Percentiles rank a stretch among this genome's conserved stretches.
phyloP scores from a whole-genome alignment of 2,329 filamentous ascomycete genomes.

The Colletotrichum coccodes region DNA sequence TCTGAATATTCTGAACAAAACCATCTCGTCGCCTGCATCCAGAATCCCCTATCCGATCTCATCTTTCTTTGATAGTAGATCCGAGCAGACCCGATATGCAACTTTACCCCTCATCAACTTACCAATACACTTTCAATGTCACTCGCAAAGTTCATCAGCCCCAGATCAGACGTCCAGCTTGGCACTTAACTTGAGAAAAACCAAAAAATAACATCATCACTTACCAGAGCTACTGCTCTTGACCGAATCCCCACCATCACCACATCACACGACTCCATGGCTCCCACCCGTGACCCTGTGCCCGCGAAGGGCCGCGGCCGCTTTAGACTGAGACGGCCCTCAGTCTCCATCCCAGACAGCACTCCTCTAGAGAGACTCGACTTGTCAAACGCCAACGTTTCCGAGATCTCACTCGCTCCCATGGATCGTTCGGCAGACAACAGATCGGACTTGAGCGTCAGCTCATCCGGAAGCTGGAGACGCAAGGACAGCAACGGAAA shows the following conservation, averaged over 20 bases:
- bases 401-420: slow-evolving; percentile 23
- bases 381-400: slow-evolving; percentile 32
- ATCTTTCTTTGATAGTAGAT: slow-evolving; percentile 31
- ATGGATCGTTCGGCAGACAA: slow-evolving; percentile 22
- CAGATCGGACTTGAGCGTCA: slow-evolving; percentile 24
- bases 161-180: slow-evolving; percentile 33
- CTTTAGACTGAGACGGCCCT: slow-evolving; percentile 28
- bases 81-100: slow-evolving; percentile 31
- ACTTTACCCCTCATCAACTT: slow-evolving; percentile 30
- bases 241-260: background rate
- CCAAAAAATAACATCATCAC: background rate
- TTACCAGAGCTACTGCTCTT: background rate
- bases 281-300: slow-evolving; percentile 28
- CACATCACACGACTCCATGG: slow-evolving; percentile 15
- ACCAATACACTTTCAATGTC: slow-evolving; percentile 32
- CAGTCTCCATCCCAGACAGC: slow-evolving; percentile 29
- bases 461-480: slow-evolving; percentile 22
- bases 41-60: slow-evolving; percentile 23
- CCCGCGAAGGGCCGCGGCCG: slow-evolving; percentile 25
- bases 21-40: slow-evolving; percentile 19
- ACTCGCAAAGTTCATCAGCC: slow-evolving; percentile 29
- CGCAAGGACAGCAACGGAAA: slow-evolving; percentile 12
- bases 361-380: slow-evolving; percentile 25
- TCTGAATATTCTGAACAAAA: slow-evolving; percentile 32
- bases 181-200: slow-evolving; percentile 32